Evolutionary conservation across 768 basidiomycete genomes (phyloP), one percentile per base, ranked within the genome.

Genomic region (Polyporus arcularius): DNA sequence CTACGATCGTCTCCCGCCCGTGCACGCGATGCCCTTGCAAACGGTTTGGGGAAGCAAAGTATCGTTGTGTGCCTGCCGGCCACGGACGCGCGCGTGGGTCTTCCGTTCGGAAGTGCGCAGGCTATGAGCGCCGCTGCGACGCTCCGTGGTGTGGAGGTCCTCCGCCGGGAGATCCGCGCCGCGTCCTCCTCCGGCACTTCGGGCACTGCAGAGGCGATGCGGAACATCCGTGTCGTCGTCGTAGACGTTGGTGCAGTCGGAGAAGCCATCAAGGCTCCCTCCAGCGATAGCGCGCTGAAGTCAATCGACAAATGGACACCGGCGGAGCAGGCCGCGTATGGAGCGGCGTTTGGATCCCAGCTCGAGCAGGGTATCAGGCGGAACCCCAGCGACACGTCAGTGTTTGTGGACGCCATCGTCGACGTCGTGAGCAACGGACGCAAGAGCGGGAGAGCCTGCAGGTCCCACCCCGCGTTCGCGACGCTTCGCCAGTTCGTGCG

Each of bases 121-220:
- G 84, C 90, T 11, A 93, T 94, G 89, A 85, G 84, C 62, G 86
- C 88, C 32, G 87, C 86, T 4, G 84, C 85, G 52, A 92, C 87
- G 15, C 76, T 89, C 21, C 86, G 88, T 46, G 92, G 80, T 0
- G 78, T 84, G 12, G 89, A 92, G 61, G 82, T 93, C 26, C 82
- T 94, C 31, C 83, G 90, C 16, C 78, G 90, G 21, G 92, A 94
- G 75, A 80, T 90, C 58, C 79, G 79, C 38, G 74, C 84, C 10
- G 83, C 88, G 5, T 79, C 82, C 0, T 65, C 82, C 46, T 82
- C 84, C 0, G 83, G 82, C 52, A 76, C 81, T 0, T 82, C 83
- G 0, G 84, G 83, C 52, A 78, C 79, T 52, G 76, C 82, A 0
- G 84, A 85, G 58, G 76, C 80, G 1, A 86, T 89, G 78, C 82